Conservation (phyloP, 495 filamentous ascomycete species). For the Ascodesmis nigricans region DNA sequence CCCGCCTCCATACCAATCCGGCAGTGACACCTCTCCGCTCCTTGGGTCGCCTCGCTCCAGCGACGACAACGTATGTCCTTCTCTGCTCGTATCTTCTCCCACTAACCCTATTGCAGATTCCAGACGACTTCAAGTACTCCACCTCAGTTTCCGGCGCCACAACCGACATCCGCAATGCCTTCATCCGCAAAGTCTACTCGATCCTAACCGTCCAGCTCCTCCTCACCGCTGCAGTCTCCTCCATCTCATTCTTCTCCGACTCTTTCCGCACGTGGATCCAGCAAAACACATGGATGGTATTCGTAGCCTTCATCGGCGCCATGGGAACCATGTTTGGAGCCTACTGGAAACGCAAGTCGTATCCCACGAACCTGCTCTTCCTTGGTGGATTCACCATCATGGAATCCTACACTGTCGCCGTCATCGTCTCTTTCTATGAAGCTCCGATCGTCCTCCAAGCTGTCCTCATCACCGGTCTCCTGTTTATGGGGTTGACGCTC, state of each 20-base stretch:
- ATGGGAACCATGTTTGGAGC: slow-evolving; percentile 36
- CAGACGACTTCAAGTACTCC: slow-evolving; percentile 97
- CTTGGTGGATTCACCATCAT: slow-evolving; percentile 73
- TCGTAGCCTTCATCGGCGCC: slow-evolving; percentile 35
- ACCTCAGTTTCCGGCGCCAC: slow-evolving; percentile 81
- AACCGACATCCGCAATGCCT: slow-evolving; percentile 88
- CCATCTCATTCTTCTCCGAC: slow-evolving; percentile 61
- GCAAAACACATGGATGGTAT: slow-evolving; percentile 60
- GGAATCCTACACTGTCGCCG: slow-evolving; percentile 83
- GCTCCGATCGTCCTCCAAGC: slow-evolving; percentile 68
- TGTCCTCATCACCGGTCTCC: slow-evolving; percentile 68
- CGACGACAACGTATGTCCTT: slow-evolving; percentile 41
- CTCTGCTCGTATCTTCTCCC: not conserved
- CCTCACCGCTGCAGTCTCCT: slow-evolving; percentile 56
- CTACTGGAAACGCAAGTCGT: slow-evolving; percentile 95
- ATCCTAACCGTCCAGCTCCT: slow-evolving; percentile 80
- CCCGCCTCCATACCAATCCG: slow-evolving; percentile 1
- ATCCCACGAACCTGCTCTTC: slow-evolving; percentile 87
- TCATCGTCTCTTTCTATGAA: slow-evolving; percentile 75
- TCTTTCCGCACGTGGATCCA: slow-evolving; percentile 78
- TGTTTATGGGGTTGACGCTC: slow-evolving; percentile 78
- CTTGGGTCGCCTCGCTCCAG: slow-evolving; percentile 41
- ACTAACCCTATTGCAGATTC: slow-evolving; percentile 33
- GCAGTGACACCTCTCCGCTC: not conserved
- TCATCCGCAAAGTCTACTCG: slow-evolving; percentile 81